These are phyloP conservation scores for Verticillium klebahnii DNA, from an alignment of 2,329 filamentous ascomycete species.

Conservation along the genomic window DNA sequence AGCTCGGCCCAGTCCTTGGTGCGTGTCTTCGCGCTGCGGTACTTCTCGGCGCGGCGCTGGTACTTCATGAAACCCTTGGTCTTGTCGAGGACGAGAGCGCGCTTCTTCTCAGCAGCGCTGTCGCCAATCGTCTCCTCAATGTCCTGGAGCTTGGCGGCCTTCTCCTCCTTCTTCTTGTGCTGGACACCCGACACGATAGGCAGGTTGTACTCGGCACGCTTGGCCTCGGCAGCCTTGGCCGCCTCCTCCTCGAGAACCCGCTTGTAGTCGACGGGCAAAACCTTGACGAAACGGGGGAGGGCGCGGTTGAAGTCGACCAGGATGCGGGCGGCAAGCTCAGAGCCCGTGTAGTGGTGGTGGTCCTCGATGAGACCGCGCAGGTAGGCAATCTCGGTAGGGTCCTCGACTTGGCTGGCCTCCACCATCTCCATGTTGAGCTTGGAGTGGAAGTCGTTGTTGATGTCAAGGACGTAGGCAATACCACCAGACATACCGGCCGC, in stretches of 20 bases:
- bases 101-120: constrained; percentile 81
- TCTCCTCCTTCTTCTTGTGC: constrained; percentile 63
- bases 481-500: constrained; percentile 98
- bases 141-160: constrained; percentile 68
- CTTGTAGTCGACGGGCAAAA: constrained; percentile 94
- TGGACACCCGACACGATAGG: constrained; percentile 68
- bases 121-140: constrained; percentile 91
- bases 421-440: constrained; percentile 99
- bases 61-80: constrained; percentile 98
- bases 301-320: constrained; percentile 94
- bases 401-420: constrained; percentile 77
- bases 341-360: constrained; percentile 96
- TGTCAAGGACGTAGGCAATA: constrained; percentile 91
- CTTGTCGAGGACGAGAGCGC: constrained; percentile 92
- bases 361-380: constrained; percentile 90
- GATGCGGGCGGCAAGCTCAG: constrained; percentile 87
- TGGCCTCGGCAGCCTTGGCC: constrained; percentile 77
- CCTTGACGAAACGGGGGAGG: constrained; percentile 85
- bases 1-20: constrained; percentile 94
- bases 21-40: constrained; percentile 76
- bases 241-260: constrained; percentile 83
- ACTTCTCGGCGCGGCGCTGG: constrained; percentile 87
- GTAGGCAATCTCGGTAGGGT: constrained; percentile 84
- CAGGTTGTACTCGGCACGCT: constrained; percentile 77
- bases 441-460: constrained; percentile 80